Evolutionary conservation across 345 rosid species (phyloP).

Genomic region (Salix brachista): DNA sequence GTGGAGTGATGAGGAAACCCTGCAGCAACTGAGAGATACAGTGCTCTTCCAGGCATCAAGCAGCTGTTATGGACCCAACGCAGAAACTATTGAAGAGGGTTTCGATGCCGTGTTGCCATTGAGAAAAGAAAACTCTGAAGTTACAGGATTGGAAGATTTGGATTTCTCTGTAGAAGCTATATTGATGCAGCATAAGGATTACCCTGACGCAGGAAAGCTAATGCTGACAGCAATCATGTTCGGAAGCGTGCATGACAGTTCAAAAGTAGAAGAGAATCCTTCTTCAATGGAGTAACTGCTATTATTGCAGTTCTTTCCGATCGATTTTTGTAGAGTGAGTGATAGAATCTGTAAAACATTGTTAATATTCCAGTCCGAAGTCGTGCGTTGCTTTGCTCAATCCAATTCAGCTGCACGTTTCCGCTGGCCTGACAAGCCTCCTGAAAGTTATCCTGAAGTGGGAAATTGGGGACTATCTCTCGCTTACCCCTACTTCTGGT

Average conservation of each 20-base stretch:
- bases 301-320: conserved; percentile 2
- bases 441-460: no score
- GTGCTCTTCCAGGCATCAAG: conserved; percentile 72
- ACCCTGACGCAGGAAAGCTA: conserved; percentile 77
- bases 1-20: conserved; percentile 82
- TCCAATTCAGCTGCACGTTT: no score
- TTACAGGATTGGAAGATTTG: conserved; percentile 24
- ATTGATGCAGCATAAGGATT: conserved; percentile 80
- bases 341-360: background rate
- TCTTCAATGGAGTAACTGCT: conserved; percentile 29
- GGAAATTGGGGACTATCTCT: no score
- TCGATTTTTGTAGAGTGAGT: background rate
- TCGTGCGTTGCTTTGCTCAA: no score
- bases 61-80: conserved; percentile 63
- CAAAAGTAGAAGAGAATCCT: conserved; percentile 18
- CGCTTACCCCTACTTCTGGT: no score
- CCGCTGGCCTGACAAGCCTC: no score
- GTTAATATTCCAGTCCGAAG: no score
- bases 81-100: conserved; percentile 59
- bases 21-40: conserved; percentile 56
- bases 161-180: conserved; percentile 60
- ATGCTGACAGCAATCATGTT: conserved; percentile 75
- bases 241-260: conserved; percentile 46
- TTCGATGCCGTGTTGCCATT: conserved; percentile 63
- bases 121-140: conserved; percentile 47